phyloP scores from a whole-genome alignment of 225 moss, liverwort and hornwort genomes.

The Polytrichum formosum region DNA sequence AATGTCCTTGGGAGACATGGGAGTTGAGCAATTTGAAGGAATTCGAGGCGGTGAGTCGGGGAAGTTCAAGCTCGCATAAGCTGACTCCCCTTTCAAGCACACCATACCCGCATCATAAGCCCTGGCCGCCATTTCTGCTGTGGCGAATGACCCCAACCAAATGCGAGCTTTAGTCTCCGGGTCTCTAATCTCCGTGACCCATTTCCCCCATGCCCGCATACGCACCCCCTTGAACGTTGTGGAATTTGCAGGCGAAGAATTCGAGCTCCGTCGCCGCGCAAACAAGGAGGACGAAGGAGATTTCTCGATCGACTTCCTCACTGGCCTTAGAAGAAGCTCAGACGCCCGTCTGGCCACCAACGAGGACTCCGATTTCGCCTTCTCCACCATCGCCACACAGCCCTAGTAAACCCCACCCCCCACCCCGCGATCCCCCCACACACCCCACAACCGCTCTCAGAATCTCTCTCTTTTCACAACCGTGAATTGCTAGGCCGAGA shows the following conservation, averaged over 20 bases:
- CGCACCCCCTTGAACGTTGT: constrained; percentile 9
- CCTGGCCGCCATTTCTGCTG: constrained; percentile 7
- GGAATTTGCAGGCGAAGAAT: neutral
- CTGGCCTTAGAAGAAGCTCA: too few species aligned
- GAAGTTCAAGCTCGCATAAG: constrained; percentile 7
- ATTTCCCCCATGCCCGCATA: constrained; percentile 13
- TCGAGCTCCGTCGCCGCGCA: too few species aligned
- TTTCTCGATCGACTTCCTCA: too few species aligned
- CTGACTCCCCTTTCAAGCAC: constrained; percentile 7
- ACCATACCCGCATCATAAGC: constrained; percentile 9
- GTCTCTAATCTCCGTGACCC: constrained; percentile 15
- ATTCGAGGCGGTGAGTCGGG: constrained; percentile 5
- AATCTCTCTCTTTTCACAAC: too few species aligned
- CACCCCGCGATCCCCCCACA: too few species aligned
- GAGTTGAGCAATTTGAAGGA: neutral
- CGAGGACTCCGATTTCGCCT: too few species aligned
- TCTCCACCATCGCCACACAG: too few species aligned
- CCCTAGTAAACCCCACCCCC: too few species aligned
- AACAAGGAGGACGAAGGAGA: too few species aligned
- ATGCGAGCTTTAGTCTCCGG: constrained; percentile 8
- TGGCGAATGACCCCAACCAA: constrained; percentile 12
- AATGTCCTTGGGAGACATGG: constrained; percentile 4
- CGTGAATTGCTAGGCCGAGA: too few species aligned
- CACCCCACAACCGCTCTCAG: too few species aligned
- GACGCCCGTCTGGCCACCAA: too few species aligned